A percentile compares a stretch with the other conserved stretches of the same genome.
These are phyloP conservation scores for Aspergillus neoniger DNA, from an alignment of 2,329 filamentous ascomycete genomes.

Conservation along the genomic window DNA sequence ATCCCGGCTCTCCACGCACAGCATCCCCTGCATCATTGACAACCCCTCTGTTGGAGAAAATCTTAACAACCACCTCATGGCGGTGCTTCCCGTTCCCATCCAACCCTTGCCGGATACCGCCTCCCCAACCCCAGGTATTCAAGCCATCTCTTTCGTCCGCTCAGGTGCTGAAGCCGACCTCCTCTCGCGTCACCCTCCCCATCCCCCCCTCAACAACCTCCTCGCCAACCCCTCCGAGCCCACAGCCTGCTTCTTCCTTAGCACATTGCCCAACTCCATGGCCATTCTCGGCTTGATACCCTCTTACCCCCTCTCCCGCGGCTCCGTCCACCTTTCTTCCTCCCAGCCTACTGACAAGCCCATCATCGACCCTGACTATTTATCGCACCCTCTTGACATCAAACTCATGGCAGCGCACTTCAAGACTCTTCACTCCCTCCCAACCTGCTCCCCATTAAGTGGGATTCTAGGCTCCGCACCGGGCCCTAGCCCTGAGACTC, in stretches of 20 bases:
- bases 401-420: not conserved
- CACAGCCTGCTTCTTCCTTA: not conserved
- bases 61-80: constrained; percentile 11
- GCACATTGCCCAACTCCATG: not conserved
- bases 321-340: constrained; percentile 34
- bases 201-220: not conserved
- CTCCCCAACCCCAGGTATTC: not conserved
- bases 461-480: not conserved
- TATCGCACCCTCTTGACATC: constrained; percentile 25
- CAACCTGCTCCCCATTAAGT: not conserved
- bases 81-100: constrained; percentile 4
- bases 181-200: not conserved
- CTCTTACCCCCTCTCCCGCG: constrained; percentile 14
- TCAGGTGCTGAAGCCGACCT: not conserved
- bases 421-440: not conserved
- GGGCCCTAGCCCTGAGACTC: too few relatives aligned
- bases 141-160: not conserved
- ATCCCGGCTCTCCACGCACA: not conserved
- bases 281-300: not conserved
- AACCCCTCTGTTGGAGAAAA: constrained; percentile 6
- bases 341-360: constrained; percentile 37
- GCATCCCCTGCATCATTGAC: not conserved
- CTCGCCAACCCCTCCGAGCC: not conserved
- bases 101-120: not conserved
- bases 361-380: constrained; percentile 48